A percentile compares a stretch with the other conserved stretches of the same genome.
Conservation (phyloP, 306 rosid species). For the Castanopsis chinensis region DNA sequence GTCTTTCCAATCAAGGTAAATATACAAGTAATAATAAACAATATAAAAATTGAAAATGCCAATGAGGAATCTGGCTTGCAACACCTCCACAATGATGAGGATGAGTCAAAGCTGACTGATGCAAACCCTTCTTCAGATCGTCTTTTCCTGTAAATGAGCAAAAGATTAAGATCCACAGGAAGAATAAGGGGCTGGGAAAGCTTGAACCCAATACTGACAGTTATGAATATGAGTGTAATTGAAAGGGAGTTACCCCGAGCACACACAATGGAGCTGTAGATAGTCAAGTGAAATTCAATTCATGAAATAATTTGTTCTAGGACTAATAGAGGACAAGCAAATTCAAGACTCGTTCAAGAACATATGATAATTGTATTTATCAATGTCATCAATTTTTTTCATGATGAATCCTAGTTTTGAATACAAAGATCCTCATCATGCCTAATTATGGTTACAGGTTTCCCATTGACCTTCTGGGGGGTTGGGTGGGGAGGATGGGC, state of each 20-base stretch:
- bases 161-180: conserved; percentile 8
- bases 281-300: no score
- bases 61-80: conserved; percentile 33
- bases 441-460: no score
- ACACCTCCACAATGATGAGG: conserved; percentile 36
- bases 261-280: no score
- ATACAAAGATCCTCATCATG: no score
- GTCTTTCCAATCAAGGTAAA: conserved; percentile 42
- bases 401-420: neutral
- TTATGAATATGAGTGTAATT: no score
- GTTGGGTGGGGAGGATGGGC: no score
- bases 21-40: conserved; percentile 40
- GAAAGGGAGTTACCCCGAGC: no score
- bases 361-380: neutral
- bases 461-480: no score
- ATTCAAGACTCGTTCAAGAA: neutral
- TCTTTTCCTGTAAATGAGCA: conserved; percentile 46
- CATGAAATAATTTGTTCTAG: neutral
- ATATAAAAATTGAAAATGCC: conserved; percentile 27
- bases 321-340: neutral
- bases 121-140: conserved; percentile 63
- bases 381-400: neutral
- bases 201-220: no score
- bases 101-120: conserved; percentile 47
- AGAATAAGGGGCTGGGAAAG: neutral